A percentile compares a stretch with the other conserved stretches of the same genome.
Conservation (phyloP, 2,329 filamentous ascomycete species). For the Penicillium capsulatum region DNA sequence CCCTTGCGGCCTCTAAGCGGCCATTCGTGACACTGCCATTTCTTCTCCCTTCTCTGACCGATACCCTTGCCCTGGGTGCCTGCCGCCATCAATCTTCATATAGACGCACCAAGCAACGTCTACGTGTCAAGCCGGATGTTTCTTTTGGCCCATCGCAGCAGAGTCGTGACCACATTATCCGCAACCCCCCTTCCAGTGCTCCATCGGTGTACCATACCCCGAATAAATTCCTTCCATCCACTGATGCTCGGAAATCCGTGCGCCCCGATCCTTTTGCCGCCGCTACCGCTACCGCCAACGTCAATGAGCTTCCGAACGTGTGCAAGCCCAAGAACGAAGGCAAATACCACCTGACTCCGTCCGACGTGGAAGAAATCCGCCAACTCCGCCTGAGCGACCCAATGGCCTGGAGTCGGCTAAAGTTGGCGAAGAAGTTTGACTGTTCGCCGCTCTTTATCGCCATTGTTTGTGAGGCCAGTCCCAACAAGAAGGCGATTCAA, state of each 20-base stretch:
- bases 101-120: slow-evolving; percentile 48
- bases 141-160: slow-evolving; percentile 44
- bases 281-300: slow-evolving; percentile 9
- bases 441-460: slow-evolving; percentile 61
- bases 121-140: slow-evolving; percentile 51
- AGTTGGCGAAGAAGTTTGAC: slow-evolving; percentile 59
- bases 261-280: slow-evolving; percentile 31
- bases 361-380: slow-evolving; percentile 58
- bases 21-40: slow-evolving; percentile 37
- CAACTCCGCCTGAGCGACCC: slow-evolving; percentile 53
- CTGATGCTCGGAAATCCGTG: slow-evolving; percentile 52
- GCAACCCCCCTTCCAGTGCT: slow-evolving; percentile 62
- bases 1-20: slow-evolving; percentile 30
- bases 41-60: slow-evolving; percentile 37
- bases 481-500: slow-evolving; percentile 47
- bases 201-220: slow-evolving; percentile 63
- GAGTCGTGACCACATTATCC: slow-evolving; percentile 54
- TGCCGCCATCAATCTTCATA: slow-evolving; percentile 49
- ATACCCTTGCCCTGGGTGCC: slow-evolving; percentile 29
- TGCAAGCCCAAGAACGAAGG: slow-evolving; percentile 52
- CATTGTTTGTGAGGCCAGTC: slow-evolving; percentile 54
- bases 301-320: slow-evolving; percentile 44
- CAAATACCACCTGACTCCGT: slow-evolving; percentile 57
- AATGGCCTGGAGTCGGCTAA: slow-evolving; percentile 55
- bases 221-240: slow-evolving; percentile 58